Base-by-base conservation (phyloP, 345 rosid genomes). In the Salix caprea region DNA sequence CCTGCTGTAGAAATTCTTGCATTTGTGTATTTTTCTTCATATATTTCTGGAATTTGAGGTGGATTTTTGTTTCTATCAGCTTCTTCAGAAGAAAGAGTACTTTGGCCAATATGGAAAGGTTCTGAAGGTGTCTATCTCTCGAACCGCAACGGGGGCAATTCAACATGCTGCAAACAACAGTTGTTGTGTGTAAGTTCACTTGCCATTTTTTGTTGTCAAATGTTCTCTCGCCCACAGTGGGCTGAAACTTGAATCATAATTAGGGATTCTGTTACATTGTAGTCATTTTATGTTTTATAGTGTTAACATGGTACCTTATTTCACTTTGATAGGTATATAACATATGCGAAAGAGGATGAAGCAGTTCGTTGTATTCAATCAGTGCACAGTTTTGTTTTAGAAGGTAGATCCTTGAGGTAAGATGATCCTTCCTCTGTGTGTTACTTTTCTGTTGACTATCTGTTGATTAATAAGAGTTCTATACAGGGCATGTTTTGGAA, bases 41-140 rank as follows among this genome's bases (percentile, higher is more conserved):
- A 37, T 58, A 11, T 69, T 48, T 36, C 75, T 1, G 36, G 16
- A 42, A 21, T n/a, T 19, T 61, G 11, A 64, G 3, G 32, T 48
- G 4, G 21, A 61, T 60, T 39, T 72, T 50, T 24, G 39, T 7
- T 68, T 64, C 18, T 26, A 70, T 76, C 90, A 94, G 97, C 85
- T 92, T 84, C 96, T 94, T 76, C 97, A 89, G 79, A 84, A 46
- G 14, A 89, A 82, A 83, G 97, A 94, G 56, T 91, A 89, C 78
- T 94, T 94, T 84, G 91, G 91, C 71, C 98, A 90, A 77, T 94
- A 94, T 82, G 98, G 98, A 75, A 94, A 91, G 84, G 98, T 94
- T 74, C 75, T 89, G 60, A 94, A 92, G 85, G 97, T 91, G 32
- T 91, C 98, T 37, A 88, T 92, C 91, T 91, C 97, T 52, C 90